Conservation (phyloP, 1,139 yeast genomes). For the Saccharomyces hybrid region DNA sequence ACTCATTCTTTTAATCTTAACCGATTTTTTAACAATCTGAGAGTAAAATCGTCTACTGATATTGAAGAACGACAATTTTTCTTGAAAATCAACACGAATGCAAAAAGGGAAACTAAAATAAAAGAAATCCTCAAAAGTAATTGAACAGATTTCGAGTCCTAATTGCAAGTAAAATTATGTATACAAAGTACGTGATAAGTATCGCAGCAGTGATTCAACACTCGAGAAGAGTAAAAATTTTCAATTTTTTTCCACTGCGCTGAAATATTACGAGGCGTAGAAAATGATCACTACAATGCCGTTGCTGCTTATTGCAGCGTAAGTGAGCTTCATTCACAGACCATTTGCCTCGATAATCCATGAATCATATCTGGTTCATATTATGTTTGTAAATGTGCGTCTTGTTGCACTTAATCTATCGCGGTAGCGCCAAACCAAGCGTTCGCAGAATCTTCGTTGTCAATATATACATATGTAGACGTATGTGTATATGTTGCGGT, state of each 20-base stretch:
- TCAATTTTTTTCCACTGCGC: conserved; percentile 2
- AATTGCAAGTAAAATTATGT: neutral
- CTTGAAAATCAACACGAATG: neutral
- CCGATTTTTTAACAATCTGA: conserved; percentile 24
- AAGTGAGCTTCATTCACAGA: neutral
- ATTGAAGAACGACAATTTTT: conserved; percentile 23
- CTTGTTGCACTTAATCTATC: neutral
- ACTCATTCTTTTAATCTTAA: conserved; percentile 27
- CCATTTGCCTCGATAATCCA: neutral
- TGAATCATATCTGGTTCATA: neutral
- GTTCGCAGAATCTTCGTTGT: neutral
- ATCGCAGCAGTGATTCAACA: neutral
- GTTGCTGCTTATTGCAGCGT: neutral
- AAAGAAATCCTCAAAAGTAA: neutral
- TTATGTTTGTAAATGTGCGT: neutral
- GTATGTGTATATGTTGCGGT: neutral
- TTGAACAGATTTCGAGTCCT: neutral
- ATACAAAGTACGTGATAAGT: neutral
- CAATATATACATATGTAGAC: neutral
- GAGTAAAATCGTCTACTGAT: conserved; percentile 24
- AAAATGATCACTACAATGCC: neutral
- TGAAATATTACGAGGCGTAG: neutral
- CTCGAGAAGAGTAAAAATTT: neutral
- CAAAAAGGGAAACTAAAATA: neutral
- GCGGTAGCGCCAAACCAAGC: neutral